Percentiles rank a stretch among this genome's conserved stretches.
Evolutionary conservation across 768 basidiomycete genomes (phyloP).

Genomic region (Pleurotus tuber-regium): DNA sequence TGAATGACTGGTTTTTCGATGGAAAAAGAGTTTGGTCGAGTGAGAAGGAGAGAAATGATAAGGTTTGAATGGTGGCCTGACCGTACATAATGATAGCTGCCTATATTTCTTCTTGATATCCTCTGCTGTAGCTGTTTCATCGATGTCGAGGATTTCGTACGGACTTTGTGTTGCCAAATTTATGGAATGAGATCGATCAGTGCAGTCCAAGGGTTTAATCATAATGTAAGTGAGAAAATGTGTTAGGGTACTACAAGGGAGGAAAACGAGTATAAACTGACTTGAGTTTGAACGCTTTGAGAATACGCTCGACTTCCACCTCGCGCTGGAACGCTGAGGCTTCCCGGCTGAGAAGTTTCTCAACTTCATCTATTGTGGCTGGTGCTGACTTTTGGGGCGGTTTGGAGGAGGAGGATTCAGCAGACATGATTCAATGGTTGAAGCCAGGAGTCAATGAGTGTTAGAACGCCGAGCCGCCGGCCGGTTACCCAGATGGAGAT

Average conservation of each 20-base stretch:
- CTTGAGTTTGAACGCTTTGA: conserved; percentile 97
- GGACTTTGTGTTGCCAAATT: conserved; percentile 73
- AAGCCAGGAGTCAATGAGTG: background rate
- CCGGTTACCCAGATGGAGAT: background rate
- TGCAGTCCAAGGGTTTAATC: background rate
- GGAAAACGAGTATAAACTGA: conserved; percentile 32
- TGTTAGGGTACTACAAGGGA: background rate
- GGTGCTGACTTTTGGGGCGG: conserved; percentile 14
- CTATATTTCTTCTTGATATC: conserved; percentile 90
- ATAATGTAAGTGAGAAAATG: conserved; percentile 7
- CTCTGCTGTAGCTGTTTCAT: conserved; percentile 63
- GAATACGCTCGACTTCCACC: conserved; percentile 86
- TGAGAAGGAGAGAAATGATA: conserved; percentile 2
- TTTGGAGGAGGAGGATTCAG: conserved; percentile 13
- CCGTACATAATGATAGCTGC: conserved; percentile 81
- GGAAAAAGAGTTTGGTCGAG: conserved; percentile 3
- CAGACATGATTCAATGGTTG: conserved; percentile 10
- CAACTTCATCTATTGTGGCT: conserved; percentile 57
- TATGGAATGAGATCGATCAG: too few species aligned
- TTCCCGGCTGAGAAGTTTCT: conserved; percentile 75
- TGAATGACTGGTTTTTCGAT: conserved; percentile 72
- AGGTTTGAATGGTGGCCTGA: conserved; percentile 6
- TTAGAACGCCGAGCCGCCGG: background rate
- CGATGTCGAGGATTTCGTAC: conserved; percentile 90
- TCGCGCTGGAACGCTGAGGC: conserved; percentile 86